A percentile compares a stretch with the other conserved stretches of the same genome.
Evolutionary conservation across 192 early-diverging fungal species (phyloP).

Genomic region (Coemansia sp.): DNA sequence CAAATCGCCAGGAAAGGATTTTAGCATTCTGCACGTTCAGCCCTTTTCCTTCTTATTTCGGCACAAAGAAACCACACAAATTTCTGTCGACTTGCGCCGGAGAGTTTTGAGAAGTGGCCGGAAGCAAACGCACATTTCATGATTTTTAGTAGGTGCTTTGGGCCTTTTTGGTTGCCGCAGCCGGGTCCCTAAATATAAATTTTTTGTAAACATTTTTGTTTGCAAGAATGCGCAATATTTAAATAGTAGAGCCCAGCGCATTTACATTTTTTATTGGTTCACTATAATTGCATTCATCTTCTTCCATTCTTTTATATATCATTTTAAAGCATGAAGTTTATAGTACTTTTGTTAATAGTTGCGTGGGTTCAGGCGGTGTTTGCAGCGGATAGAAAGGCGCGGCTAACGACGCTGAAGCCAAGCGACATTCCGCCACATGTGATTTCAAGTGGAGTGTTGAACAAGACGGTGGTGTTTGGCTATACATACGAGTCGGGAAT

Average conservation of each 20-base stretch:
- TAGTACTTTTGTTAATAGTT: neutral
- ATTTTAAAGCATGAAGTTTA: neutral
- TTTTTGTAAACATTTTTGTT: neutral
- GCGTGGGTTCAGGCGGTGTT: neutral
- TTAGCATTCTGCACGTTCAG: neutral
- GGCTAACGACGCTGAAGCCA: conserved; percentile 6
- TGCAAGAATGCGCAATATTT: neutral
- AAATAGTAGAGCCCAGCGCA: neutral
- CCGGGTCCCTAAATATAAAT: neutral
- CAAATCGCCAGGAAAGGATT: neutral
- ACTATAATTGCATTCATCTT: neutral
- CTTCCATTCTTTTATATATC: neutral
- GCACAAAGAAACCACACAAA: neutral
- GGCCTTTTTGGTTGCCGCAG: neutral
- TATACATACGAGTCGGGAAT: conserved; percentile 33
- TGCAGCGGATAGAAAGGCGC: neutral
- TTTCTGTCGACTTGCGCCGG: neutral
- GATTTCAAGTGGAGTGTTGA: conserved; percentile 29
- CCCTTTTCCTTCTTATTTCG: neutral
- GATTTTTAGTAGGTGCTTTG: neutral
- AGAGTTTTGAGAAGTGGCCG: neutral
- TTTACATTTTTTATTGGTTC: no score
- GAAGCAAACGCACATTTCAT: neutral
- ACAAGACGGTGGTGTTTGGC: conserved; percentile 35
- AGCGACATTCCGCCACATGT: conserved; percentile 23